Base-by-base conservation (phyloP, 2,329 filamentous ascomycete genomes). In the Talaromyces sp. region DNA sequence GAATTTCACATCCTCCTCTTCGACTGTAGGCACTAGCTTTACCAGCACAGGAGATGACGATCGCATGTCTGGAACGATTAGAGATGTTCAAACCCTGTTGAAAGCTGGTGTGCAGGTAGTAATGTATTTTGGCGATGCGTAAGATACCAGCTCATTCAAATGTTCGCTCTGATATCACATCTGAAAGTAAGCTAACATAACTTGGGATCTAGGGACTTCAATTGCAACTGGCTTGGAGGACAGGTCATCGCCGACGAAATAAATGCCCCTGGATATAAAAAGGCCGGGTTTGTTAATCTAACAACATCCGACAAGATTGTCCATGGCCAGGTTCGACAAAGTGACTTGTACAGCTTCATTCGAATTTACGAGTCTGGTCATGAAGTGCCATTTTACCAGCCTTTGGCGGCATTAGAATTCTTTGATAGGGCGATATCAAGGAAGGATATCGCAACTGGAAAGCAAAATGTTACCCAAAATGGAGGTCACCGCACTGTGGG, bases 321-420 rank as follows among this genome's bases (percentile, higher is more conserved):
- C 11, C 57, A 59, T 36, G 57, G 57, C 3, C 57, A 59, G 29
- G 57, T 59, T 24, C 54, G 57, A 17, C 57, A 59, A 19, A 59
- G 57, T 10, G 52, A 57, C 20, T 36, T 59, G 40, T 59, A 55
- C 33, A 54, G 46, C 16, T 61, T 63, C 37, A 49, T 54, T 4
- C 55, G 60, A 3, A 58, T 62, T 22, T 80, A 78, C 64, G 76
- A 80, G 52, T 69, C 70, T 7, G 78, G 78, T 3, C 78, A 80
- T 49, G 75, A 78, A 62, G 77, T 80, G 1, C 81, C 80, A 0
- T 82, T 82, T 64, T 83, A 83, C 64, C 81, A 83, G 62, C 82
- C 76, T 3, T 68, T 78, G 29, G 76, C 73, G 11, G 67, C 80
- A 7, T 67, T 82, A 11, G 75, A 77, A 55, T 71, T 82, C 54